Evolutionary conservation across 495 filamentous ascomycete genomes (phyloP).

Genomic region (Xylaria grammica): DNA sequence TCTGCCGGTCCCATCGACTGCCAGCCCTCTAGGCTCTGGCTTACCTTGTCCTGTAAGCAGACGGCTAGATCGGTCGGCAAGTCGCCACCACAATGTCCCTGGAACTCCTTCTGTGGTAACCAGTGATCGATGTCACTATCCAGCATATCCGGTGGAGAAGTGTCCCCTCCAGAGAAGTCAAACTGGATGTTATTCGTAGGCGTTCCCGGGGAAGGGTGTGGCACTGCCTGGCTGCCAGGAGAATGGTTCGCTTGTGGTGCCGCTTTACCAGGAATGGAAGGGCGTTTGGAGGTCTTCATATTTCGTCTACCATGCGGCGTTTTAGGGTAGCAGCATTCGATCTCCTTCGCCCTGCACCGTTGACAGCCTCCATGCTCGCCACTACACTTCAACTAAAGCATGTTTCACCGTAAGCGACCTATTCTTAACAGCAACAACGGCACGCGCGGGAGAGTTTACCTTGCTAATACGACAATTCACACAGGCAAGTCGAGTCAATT

Average conservation of each 20-base stretch:
- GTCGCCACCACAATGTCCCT: not conserved
- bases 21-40: not conserved
- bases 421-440: not conserved
- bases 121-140: not conserved
- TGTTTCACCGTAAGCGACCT: not conserved
- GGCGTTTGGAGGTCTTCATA: not conserved
- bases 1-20: not conserved
- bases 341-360: not conserved
- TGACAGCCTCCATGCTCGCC: not conserved
- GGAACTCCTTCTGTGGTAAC: not conserved
- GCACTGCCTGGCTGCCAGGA: not conserved
- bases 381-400: not conserved
- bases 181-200: not conserved
- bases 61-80: not conserved
- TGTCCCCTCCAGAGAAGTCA: not conserved
- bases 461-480: not conserved
- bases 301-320: not conserved
- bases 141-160: not conserved
- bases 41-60: not conserved
- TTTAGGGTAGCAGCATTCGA: not conserved
- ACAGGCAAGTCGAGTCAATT: not conserved
- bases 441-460: not conserved
- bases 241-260: not conserved
- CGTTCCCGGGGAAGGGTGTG: not conserved
- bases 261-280: not conserved